A percentile compares a stretch with the other conserved stretches of the same genome.
phyloP scores from a whole-genome alignment of 495 filamentous ascomycete genomes.

The Trichoderma erinaceum region DNA sequence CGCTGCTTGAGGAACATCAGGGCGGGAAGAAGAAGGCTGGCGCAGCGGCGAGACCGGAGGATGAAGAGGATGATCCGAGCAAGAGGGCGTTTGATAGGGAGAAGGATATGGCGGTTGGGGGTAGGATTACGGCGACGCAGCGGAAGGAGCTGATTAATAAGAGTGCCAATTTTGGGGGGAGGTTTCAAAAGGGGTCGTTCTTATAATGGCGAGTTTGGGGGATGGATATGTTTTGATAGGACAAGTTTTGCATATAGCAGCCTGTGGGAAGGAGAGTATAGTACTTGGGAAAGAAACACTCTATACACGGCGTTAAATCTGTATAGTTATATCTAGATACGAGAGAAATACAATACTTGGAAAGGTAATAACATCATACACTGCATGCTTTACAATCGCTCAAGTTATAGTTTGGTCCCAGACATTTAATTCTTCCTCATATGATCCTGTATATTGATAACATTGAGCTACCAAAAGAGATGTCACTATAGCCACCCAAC shows the following conservation, averaged over 20 bases:
- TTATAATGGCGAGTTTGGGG: conserved; percentile 44
- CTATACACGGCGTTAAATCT: too few relatives aligned
- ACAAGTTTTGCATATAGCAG: not conserved
- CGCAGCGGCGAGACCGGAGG: conserved; percentile 31
- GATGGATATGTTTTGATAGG: not conserved
- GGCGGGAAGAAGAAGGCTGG: conserved; percentile 16
- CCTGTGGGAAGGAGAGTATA: too few relatives aligned
- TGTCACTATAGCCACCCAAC: conserved; percentile 7
- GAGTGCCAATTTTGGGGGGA: conserved; percentile 73
- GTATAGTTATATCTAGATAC: not conserved
- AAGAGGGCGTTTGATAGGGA: conserved; percentile 82
- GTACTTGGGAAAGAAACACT: too few relatives aligned
- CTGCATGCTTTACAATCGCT: not conserved
- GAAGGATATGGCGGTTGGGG: conserved; percentile 83
- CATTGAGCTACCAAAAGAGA: conserved; percentile 8
- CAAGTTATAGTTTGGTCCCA: not conserved
- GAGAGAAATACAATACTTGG: too few relatives aligned
- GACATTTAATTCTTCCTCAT: not conserved
- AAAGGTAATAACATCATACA: not conserved
- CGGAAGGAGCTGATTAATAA: conserved; percentile 72
- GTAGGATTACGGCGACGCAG: conserved; percentile 65
- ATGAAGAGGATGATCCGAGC: conserved; percentile 86
- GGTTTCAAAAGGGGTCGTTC: conserved; percentile 77
- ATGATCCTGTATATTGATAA: conserved; percentile 9
- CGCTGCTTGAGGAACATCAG: conserved; percentile 59